A percentile compares a stretch with the other conserved stretches of the same genome.
phyloP scores from a whole-genome alignment of 176 grass and related monocot genomes.

The Thalia dealbata region DNA sequence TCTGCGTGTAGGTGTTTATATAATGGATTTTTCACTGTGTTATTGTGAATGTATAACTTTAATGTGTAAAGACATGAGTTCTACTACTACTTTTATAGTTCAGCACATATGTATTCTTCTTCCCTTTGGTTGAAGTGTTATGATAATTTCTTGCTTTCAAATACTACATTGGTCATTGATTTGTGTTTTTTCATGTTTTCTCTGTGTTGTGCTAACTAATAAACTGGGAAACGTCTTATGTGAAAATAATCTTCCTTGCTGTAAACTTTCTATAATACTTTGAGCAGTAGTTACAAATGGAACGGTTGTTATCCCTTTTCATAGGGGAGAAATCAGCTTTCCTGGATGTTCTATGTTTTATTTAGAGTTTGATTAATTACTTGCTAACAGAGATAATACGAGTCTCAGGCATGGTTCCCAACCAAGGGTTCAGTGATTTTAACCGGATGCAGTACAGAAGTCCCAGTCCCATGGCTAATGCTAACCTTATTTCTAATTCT shows the following conservation, averaged over 20 bases:
- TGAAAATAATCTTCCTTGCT: background rate
- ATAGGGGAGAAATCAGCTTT: background rate
- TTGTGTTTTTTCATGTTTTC: background rate
- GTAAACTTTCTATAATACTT: background rate
- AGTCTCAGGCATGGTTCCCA: conserved; percentile 32
- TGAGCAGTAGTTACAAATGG: background rate
- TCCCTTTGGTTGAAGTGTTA: background rate
- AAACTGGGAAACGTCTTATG: background rate
- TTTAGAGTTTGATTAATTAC: background rate
- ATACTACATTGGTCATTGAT: background rate
- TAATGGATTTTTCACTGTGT: background rate
- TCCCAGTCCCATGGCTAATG: conserved; percentile 44
- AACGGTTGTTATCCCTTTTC: background rate
- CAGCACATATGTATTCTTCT: background rate
- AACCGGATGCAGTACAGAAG: conserved; percentile 31
- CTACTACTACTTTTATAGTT: background rate
- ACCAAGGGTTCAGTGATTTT: conserved; percentile 41
- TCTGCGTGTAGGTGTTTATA: too few species aligned
- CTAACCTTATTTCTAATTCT: conserved; percentile 30
- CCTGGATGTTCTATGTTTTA: background rate
- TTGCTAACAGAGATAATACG: conserved; percentile 34
- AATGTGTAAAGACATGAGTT: background rate
- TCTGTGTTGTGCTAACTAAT: background rate
- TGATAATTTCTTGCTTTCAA: background rate
- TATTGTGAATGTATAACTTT: background rate